A percentile compares a stretch with the other conserved stretches of the same genome.
phyloP scores from a whole-genome alignment of 768 basidiomycete genomes.

The Epithele typhae region DNA sequence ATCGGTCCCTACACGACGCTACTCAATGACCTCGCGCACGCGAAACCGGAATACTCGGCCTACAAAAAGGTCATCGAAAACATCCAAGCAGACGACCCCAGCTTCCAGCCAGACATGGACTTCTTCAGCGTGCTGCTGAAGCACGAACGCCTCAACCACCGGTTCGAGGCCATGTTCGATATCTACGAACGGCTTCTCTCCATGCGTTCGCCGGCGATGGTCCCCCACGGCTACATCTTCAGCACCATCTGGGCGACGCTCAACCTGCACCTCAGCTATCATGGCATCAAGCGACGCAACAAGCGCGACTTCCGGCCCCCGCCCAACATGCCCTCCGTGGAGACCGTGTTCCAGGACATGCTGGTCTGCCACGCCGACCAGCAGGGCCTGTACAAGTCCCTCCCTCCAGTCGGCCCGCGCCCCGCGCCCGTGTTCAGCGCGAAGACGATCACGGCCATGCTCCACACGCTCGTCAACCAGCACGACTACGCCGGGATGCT shows the following conservation, averaged over 20 bases:
- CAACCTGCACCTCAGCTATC: conserved; percentile 9
- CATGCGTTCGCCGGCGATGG: conserved; percentile 27
- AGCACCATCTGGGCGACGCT: conserved; percentile 37
- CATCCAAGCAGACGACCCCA: conserved; percentile 32
- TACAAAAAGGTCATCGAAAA: conserved; percentile 26
- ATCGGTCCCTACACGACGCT: conserved; percentile 39
- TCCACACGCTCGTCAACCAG: conserved; percentile 40
- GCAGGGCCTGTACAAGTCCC: background rate
- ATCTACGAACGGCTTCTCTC: conserved; percentile 39
- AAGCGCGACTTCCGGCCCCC: conserved; percentile 15
- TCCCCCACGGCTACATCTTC: conserved; percentile 43
- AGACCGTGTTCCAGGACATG: conserved; percentile 44
- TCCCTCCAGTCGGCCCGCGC: conserved; percentile 9
- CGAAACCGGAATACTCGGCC: conserved; percentile 18
- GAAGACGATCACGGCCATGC: conserved; percentile 35
- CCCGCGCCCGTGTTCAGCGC: conserved; percentile 10
- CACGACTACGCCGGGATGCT: conserved; percentile 48
- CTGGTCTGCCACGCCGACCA: conserved; percentile 28
- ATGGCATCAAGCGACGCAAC: conserved; percentile 14
- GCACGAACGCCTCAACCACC: conserved; percentile 29
- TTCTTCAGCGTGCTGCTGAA: conserved; percentile 50
- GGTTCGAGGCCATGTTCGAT: conserved; percentile 34
- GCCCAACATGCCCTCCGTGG: conserved; percentile 29
- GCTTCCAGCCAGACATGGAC: conserved; percentile 31
- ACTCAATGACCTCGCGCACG: conserved; percentile 32